Conservation (phyloP, 768 basidiomycete genomes). For the Lentinus tigrinus region DNA sequence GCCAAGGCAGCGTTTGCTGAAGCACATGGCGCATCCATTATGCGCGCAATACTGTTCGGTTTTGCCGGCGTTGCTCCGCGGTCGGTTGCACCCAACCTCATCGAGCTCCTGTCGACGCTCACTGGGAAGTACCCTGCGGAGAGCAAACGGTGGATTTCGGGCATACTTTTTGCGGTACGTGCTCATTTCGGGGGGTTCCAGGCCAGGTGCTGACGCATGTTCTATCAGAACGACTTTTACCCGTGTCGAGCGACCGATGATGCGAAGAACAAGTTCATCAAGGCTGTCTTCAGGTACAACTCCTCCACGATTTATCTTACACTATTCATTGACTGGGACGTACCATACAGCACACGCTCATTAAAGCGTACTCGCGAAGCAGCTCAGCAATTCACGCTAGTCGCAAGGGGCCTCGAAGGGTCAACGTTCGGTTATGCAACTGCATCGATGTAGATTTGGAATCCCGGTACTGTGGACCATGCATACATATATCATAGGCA, state of each 20-base stretch:
- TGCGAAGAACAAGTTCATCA: constrained; percentile 78
- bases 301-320: too few relatives aligned
- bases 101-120: constrained; percentile 74
- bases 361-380: constrained; percentile 76
- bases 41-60: constrained; percentile 72
- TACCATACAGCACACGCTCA: constrained; percentile 57
- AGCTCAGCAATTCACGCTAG: constrained; percentile 82
- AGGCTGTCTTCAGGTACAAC: constrained; percentile 66
- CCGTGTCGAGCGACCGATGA: constrained; percentile 70
- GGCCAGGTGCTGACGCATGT: too few relatives aligned
- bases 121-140: constrained; percentile 54
- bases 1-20: constrained; percentile 52
- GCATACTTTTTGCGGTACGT: constrained; percentile 64
- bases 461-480: not conserved
- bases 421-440: constrained; percentile 83
- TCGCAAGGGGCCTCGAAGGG: constrained; percentile 81
- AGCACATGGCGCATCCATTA: constrained; percentile 61
- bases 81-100: constrained; percentile 79
- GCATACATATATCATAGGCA: not conserved
- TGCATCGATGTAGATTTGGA: constrained; percentile 21
- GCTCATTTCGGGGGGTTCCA: too few relatives aligned
- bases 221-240: constrained; percentile 77
- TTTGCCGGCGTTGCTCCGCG: constrained; percentile 85
- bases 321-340: too few relatives aligned
- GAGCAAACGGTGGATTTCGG: constrained; percentile 68